Base-by-base conservation (phyloP, 2,329 filamentous ascomycete genomes). In the Kalaharituber pfeilii region DNA sequence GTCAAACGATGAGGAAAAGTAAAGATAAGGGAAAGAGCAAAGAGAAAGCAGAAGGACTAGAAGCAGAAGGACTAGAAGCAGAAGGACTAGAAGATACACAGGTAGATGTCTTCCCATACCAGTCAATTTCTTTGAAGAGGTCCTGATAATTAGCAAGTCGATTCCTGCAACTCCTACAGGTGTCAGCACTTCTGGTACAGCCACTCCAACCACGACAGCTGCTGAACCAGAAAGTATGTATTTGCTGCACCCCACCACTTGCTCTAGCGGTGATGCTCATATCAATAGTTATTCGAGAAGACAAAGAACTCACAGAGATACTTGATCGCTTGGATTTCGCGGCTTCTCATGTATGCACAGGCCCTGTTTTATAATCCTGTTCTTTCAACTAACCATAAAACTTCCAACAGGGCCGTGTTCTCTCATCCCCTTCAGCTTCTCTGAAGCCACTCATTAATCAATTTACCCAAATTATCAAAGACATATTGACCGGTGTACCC, bases 391-490 rank as follows among this genome's bases (percentile, higher is more conserved):
- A 18, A 36, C 30, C 9, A 9, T 36, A 36, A 36, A 20, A 26
- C 22, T 51, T n/a, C 49, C 36, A 25, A 15, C 8, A 60, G 58
- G 62, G 93, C 70, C 82, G 81, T 55, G 85, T 85, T 57, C 85
- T 95, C 67, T 82, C 81, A 11, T 76, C 94, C 55, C 85, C 84
- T n/a, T 77, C 79, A 56, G 87, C 94, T 62, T 89, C 86, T 0
- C 4, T 50, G 6, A 80, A 86, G 57, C 82, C 86, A 59, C 75
- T 94, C 27, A 77, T 94, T 51, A 77, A 80, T 53, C 79, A 81
- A 58, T 98, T 98, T 73, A 93, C 86, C 1, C 74, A 87, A 54
- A 81, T 95, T 29, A 83, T 98, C 65, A 91, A 89, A 66, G 91
- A 98, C 66, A 77, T 95, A 15, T 78, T 91, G 64, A 88, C 87